These are phyloP conservation scores for Adansonia gregorii DNA, from an alignment of 441 rosid species.

Conservation along the genomic window DNA sequence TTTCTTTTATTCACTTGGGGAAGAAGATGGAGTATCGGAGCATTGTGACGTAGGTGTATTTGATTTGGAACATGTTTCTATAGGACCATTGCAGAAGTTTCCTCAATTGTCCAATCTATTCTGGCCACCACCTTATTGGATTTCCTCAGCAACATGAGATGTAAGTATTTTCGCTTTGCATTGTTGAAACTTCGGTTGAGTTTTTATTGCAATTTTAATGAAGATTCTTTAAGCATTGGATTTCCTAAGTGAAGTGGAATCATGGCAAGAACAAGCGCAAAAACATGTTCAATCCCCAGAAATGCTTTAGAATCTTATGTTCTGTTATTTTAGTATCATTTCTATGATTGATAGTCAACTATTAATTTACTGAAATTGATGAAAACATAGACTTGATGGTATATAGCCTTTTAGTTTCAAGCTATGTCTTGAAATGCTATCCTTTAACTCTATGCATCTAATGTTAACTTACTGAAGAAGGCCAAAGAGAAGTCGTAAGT, in stretches of 20 bases:
- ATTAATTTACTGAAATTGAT: slow-evolving; percentile 14
- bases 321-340: neutral
- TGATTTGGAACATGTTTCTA: slow-evolving; percentile 48
- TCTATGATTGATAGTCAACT: neutral
- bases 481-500: neutral
- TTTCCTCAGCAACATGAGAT: slow-evolving; percentile 29
- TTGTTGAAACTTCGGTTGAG: neutral
- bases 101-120: slow-evolving; percentile 21
- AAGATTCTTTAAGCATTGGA: neutral
- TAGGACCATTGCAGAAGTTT: slow-evolving; percentile 19
- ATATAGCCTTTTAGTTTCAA: neutral
- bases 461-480: neutral
- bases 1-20: slow-evolving; percentile 44
- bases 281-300: neutral
- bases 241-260: neutral
- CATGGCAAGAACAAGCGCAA: neutral
- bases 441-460: neutral
- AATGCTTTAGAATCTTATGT: neutral
- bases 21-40: slow-evolving; percentile 30
- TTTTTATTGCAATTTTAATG: neutral
- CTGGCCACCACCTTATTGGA: slow-evolving; percentile 26
- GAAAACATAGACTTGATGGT: neutral
- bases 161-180: slow-evolving; percentile 45
- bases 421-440: neutral
- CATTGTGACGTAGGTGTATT: slow-evolving; percentile 66